phyloP scores from a whole-genome alignment of 495 filamentous ascomycete species.

The Penicillium simplicissimum region DNA sequence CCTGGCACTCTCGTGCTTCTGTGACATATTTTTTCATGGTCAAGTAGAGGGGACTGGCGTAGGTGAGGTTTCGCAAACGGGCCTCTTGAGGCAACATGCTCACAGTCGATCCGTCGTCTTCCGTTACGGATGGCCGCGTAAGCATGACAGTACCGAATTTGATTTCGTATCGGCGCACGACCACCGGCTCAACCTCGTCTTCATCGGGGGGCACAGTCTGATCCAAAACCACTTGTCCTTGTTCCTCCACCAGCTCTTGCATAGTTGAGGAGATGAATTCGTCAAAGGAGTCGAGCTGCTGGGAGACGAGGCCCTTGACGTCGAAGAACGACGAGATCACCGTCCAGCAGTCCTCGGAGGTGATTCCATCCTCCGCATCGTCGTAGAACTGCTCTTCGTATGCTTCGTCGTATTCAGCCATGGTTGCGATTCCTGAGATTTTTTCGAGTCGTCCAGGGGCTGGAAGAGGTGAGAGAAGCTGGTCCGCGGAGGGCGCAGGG shows the following conservation, averaged over 20 bases:
- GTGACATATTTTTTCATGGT: conserved; percentile 77
- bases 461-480: not conserved
- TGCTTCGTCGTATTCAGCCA: conserved; percentile 55
- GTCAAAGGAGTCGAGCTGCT: conserved; percentile 97
- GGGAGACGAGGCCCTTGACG: conserved; percentile 89
- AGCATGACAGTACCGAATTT: conserved; percentile 86
- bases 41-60: conserved; percentile 85
- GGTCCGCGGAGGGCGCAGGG: conserved; percentile 32
- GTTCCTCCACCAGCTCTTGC: conserved; percentile 87
- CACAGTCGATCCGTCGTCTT: conserved; percentile 83
- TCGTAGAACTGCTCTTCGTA: conserved; percentile 58
- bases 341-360: conserved; percentile 93
- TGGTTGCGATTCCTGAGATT: conserved; percentile 26
- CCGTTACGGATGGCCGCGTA: conserved; percentile 81
- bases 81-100: conserved; percentile 89
- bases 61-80: conserved; percentile 91
- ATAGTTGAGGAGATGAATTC: conserved; percentile 92
- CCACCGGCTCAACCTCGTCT: conserved; percentile 70
- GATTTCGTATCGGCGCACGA: conserved; percentile 86
- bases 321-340: conserved; percentile 98
- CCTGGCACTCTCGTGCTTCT: conserved; percentile 73
- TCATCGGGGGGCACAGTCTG: conserved; percentile 72
- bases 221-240: conserved; percentile 83
- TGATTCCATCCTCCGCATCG: conserved; percentile 68
- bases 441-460: not conserved